Conservation (phyloP, 768 basidiomycete species). For the Amanita polypyramis region DNA sequence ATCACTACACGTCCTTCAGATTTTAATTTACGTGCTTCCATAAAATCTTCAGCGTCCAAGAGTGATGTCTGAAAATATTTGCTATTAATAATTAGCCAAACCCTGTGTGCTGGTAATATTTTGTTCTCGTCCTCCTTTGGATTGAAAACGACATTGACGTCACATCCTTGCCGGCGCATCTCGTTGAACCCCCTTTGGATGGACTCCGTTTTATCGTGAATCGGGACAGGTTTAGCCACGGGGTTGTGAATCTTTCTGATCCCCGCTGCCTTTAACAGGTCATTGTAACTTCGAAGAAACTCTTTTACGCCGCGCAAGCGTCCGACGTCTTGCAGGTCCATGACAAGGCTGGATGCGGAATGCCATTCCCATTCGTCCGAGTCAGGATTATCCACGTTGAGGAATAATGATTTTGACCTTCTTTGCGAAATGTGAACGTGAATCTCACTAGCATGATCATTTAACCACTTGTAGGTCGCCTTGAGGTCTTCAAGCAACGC, state of each 20-base stretch:
- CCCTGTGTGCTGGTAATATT: slow-evolving; percentile 27
- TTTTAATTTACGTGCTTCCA: neutral
- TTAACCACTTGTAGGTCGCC: slow-evolving; percentile 34
- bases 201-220: slow-evolving; percentile 9
- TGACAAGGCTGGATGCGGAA: slow-evolving; percentile 26
- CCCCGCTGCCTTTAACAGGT: slow-evolving; percentile 23
- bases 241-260: slow-evolving; percentile 15
- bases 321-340: slow-evolving; percentile 22
- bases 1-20: slow-evolving; percentile 10
- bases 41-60: slow-evolving; percentile 17
- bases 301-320: slow-evolving; percentile 20
- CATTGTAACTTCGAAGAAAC: slow-evolving; percentile 23
- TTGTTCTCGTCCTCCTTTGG: slow-evolving; percentile 13
- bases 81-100: slow-evolving; percentile 26
- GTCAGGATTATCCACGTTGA: slow-evolving; percentile 33
- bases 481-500: slow-evolving; percentile 27
- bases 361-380: slow-evolving; percentile 29
- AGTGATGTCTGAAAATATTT: slow-evolving; percentile 18
- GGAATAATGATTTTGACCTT: slow-evolving; percentile 23
- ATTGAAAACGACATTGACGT: slow-evolving; percentile 28
- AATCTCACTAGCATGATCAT: slow-evolving; percentile 16
- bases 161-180: slow-evolving; percentile 19
- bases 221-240: slow-evolving; percentile 5
- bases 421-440: slow-evolving; percentile 11
- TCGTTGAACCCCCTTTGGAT: slow-evolving; percentile 21